These are phyloP conservation scores for Nakazawaea siamensis DNA, from an alignment of 805 yeast genomes.

Conservation along the genomic window DNA sequence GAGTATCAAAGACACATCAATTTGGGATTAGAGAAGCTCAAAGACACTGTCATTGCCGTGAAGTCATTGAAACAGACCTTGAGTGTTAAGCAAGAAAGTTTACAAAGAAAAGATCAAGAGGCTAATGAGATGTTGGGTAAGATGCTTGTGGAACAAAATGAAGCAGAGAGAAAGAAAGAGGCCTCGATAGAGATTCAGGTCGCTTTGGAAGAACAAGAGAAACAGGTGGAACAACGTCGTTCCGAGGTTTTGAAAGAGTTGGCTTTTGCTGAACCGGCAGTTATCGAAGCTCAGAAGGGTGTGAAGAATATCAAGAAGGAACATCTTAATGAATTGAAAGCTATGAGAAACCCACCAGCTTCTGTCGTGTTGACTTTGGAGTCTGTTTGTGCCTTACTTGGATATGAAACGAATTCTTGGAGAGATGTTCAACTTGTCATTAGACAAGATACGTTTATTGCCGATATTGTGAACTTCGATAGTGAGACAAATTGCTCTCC, in stretches of 20 bases:
- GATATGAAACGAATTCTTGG: constrained; percentile 64
- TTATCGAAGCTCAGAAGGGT: constrained; percentile 75
- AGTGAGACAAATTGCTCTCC: constrained; percentile 48
- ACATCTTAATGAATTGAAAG: constrained; percentile 80
- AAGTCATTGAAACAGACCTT: constrained; percentile 47
- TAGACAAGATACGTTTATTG: constrained; percentile 79
- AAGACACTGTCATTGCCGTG: constrained; percentile 72
- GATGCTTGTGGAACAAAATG: constrained; percentile 81
- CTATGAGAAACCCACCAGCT: constrained; percentile 87
- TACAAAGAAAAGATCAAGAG: constrained; percentile 52
- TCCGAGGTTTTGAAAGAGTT: constrained; percentile 52
- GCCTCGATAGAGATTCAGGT: constrained; percentile 72
- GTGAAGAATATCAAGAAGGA: constrained; percentile 92
- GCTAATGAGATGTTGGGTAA: constrained; percentile 65
- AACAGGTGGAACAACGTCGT: constrained; percentile 46
- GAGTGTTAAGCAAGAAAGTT: constrained; percentile 38
- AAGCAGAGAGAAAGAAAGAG: constrained; percentile 84
- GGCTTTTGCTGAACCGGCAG: constrained; percentile 77
- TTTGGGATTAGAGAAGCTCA: constrained; percentile 64
- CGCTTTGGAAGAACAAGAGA: constrained; percentile 61
- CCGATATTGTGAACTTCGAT: constrained; percentile 71
- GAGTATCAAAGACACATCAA: constrained; percentile 64
- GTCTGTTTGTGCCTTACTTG: constrained; percentile 78
- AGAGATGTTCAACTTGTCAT: constrained; percentile 75
- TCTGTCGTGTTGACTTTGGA: constrained; percentile 81